Evolutionary conservation across 805 yeast species (phyloP), one percentile per base, ranked within the genome.

Genomic region (Metschnikowia gruessii): DNA sequence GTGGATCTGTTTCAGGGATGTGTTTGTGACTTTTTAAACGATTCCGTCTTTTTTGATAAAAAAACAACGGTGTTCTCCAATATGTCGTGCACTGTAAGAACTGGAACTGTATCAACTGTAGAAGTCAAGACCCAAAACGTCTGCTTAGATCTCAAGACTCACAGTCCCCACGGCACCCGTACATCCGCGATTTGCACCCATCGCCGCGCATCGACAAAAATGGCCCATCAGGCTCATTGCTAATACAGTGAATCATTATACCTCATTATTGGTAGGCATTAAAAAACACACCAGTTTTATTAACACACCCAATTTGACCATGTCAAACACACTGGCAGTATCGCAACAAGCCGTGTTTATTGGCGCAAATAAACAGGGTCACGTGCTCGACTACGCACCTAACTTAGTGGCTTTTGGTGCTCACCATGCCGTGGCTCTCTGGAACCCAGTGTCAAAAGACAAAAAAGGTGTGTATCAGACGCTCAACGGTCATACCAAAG

Each of bases 311-410:
- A 26, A n/a, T n/a, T n/a, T n/a, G 28, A 26, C 3, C 5, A 26
- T 8, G 12, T 11, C 28, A 5, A 11, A 10, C 9, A 26, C 28
- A 26, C 15, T 22, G 3, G 31, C 40, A 12, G 44, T 49, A 15
- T 29, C 50, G 2, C 65, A 69, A 38, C 85, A 81, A 46, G 87
- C 85, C 15, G 69, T 82, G 3, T 84, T 85, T 60, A 70, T 79
- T 16, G 95, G 95, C 13, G 89, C 88, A 30, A 87, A 86, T 60
- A 77, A 76, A 49, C 88, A 83, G 55, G 68, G 81, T 4, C 79
- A 76, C 49, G 80, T 77, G 5, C 75, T 82, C 19, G 90, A 81
- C 56, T 76, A 75, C 53, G 70, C 74, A 48, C 44, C 59, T 0
- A 43, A 46, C 1, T 45, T 76, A 4, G 72, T 85, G 6, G 95